Conservation (phyloP, 345 rosid genomes). For the Cardamine occulta region DNA sequence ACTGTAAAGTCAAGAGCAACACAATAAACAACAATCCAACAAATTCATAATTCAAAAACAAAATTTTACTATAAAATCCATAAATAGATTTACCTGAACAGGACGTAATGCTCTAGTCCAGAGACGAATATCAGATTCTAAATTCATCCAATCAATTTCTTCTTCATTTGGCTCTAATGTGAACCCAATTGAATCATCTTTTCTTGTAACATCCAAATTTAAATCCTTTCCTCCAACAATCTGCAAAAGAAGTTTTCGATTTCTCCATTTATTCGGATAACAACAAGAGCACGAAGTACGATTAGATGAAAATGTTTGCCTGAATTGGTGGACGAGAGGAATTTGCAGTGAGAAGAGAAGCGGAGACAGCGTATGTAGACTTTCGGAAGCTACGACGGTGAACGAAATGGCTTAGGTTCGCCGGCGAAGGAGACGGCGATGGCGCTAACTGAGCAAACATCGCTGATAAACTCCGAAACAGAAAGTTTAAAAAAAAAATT, state of each 20-base stretch:
- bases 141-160: conserved; percentile 69
- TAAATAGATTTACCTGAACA: conserved; percentile 59
- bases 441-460: conserved; percentile 47
- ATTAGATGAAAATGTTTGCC: conserved; percentile 45
- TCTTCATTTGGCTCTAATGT: conserved; percentile 39
- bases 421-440: conserved; percentile 47
- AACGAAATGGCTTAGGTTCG: conserved; percentile 32
- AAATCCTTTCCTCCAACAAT: conserved; percentile 64
- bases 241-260: conserved; percentile 44
- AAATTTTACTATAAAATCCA: background rate
- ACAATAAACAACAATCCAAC: conserved; percentile 14
- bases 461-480: background rate
- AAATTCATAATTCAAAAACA: background rate
- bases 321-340: conserved; percentile 61
- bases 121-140: conserved; percentile 73
- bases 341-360: conserved; percentile 50
- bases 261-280: background rate
- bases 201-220: conserved; percentile 48
- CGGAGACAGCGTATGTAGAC: conserved; percentile 40
- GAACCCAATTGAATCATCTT: conserved; percentile 31
- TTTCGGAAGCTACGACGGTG: conserved; percentile 36
- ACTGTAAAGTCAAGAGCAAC: conserved; percentile 49
- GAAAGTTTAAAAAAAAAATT: background rate
- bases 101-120: conserved; percentile 83
- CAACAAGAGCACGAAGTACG: background rate